These are phyloP conservation scores for Phytophthora ramorum DNA, from an alignment of 352 stramenopile species.

Conservation along the genomic window DNA sequence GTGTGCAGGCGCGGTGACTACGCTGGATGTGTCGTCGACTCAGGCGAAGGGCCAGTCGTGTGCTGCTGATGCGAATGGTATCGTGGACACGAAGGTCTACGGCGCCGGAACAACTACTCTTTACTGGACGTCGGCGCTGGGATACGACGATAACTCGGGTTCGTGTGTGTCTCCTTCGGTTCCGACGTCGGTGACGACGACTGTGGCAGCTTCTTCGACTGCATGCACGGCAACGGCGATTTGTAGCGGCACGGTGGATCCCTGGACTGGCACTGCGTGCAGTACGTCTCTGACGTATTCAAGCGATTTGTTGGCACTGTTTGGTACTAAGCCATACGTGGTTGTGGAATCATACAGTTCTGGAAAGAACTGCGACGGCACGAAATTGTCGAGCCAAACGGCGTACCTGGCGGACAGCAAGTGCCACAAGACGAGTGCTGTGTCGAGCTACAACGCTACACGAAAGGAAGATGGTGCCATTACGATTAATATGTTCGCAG, in stretches of 20 bases:
- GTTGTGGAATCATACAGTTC: conserved; percentile 6
- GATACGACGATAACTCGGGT: background rate
- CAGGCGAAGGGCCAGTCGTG: background rate
- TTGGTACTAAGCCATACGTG: conserved; percentile 7
- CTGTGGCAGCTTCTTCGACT: too few species aligned
- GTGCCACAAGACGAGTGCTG: conserved; percentile 10
- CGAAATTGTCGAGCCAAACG: background rate
- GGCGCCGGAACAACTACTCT: background rate
- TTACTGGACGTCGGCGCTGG: background rate
- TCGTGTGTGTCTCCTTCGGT: background rate
- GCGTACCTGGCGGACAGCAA: conserved; percentile 22
- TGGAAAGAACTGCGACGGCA: background rate
- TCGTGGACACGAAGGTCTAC: conserved; percentile 10
- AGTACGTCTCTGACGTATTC: too few species aligned
- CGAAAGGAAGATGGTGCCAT: background rate
- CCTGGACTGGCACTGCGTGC: too few species aligned
- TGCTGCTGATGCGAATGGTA: background rate
- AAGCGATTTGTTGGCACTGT: background rate
- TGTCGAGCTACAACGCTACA: conserved; percentile 7
- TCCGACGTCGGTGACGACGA: background rate
- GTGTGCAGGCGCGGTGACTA: background rate
- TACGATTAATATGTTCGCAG: background rate
- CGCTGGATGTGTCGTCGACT: background rate
- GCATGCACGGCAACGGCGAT: too few species aligned
- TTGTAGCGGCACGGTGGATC: too few species aligned